phyloP scores from a whole-genome alignment of 2,329 filamentous ascomycete species.

The Rhytidhysteron rufulum region DNA sequence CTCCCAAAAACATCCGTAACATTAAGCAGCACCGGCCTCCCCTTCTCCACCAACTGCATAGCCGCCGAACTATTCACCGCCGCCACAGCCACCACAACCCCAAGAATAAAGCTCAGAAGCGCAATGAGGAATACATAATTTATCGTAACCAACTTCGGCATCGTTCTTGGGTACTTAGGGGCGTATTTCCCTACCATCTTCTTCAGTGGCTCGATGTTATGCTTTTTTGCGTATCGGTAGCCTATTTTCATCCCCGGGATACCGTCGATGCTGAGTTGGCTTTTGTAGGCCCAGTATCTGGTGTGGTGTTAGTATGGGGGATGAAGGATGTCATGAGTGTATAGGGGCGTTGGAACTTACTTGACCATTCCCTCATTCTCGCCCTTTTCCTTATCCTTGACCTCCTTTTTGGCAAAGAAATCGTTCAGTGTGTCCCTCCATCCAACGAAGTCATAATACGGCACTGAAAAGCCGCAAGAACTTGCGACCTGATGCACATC shows the following conservation, averaged over 20 bases:
- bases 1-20: too few species aligned
- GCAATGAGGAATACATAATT: constrained; percentile 20
- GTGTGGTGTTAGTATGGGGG: constrained; percentile 3
- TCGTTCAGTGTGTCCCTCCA: constrained; percentile 40
- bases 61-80: too few species aligned
- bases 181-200: constrained; percentile 41
- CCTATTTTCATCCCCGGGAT: constrained; percentile 42
- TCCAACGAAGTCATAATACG: constrained; percentile 42
- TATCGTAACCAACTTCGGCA: constrained; percentile 5
- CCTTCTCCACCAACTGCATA: too few species aligned
- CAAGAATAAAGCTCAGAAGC: constrained; percentile 29
- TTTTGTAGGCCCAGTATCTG: constrained; percentile 46
- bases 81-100: constrained; percentile 18
- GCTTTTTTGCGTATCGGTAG: constrained; percentile 29
- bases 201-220: constrained; percentile 38
- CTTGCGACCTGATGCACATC: constrained; percentile 43
- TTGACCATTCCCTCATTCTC: constrained; percentile 33
- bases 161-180: constrained; percentile 14
- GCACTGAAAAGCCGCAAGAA: constrained; percentile 42
- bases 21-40: too few species aligned
- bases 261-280: constrained; percentile 41
- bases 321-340: not conserved
- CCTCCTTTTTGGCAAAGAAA: constrained; percentile 35
- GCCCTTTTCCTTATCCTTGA: constrained; percentile 35
- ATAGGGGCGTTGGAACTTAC: constrained; percentile 1